phyloP scores from a whole-genome alignment of 257 asterid species.

The Asclepias syriaca region DNA sequence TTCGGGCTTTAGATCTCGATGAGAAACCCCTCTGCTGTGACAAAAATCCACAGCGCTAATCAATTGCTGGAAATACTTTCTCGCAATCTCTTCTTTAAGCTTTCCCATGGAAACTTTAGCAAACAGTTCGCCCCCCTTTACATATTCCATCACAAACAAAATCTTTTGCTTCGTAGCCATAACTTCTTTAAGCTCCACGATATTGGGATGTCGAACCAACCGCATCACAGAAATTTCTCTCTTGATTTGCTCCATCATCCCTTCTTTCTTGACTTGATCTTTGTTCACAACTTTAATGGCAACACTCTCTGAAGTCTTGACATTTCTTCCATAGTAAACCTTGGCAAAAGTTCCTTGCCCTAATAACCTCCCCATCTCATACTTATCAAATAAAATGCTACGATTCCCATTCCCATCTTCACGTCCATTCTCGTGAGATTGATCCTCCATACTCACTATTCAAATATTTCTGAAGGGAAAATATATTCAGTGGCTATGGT shows the following conservation, averaged over 20 bases:
- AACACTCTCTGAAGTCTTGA: conserved; percentile 11
- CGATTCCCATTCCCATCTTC: neutral
- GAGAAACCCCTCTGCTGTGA: conserved; percentile 80
- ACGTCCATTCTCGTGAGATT: neutral
- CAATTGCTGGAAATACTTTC: conserved; percentile 70
- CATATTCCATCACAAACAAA: conserved; percentile 67
- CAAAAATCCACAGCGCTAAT: conserved; percentile 69
- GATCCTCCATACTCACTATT: neutral
- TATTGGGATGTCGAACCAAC: conserved; percentile 12
- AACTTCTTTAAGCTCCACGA: conserved; percentile 14
- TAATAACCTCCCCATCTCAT: conserved; percentile 19
- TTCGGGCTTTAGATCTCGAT: conserved; percentile 77
- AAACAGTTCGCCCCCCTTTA: conserved; percentile 75
- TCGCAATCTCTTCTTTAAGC: conserved; percentile 70
- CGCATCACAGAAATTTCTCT: conserved; percentile 15
- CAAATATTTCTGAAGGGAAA: too few relatives aligned
- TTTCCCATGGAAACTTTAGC: conserved; percentile 55
- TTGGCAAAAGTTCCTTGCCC: conserved; percentile 21
- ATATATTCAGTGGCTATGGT: too few relatives aligned
- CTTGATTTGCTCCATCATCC: conserved; percentile 17
- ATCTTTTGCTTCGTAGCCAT: conserved; percentile 34
- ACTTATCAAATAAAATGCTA: conserved; percentile 9
- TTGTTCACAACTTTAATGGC: conserved; percentile 14
- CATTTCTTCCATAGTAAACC: conserved; percentile 15
- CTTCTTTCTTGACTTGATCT: conserved; percentile 16